Base-by-base conservation (phyloP, 228 moss, liverwort and hornwort species). In the Sphagnum magellanicum region DNA sequence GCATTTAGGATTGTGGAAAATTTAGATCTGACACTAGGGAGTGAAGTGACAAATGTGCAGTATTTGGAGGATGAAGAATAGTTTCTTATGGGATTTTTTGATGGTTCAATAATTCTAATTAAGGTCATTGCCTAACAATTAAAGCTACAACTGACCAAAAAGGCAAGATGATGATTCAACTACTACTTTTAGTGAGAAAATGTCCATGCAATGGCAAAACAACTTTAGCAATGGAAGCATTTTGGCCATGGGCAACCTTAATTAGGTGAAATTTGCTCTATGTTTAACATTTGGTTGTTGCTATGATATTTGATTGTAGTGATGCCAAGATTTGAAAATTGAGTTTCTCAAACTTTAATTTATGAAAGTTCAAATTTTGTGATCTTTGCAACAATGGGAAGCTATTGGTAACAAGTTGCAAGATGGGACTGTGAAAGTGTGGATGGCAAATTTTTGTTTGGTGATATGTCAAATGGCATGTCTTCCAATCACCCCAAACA, bases 361-460 rank as follows among this genome's bases (percentile, higher is more conserved):
- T 17, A 17, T 17, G 17, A 17, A 17, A 17, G 17, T 17, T 17
- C 17, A 72, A 73, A 66, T n/a, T 50, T 66, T 53, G 16, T 17
- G 11, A 69, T 48, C 65, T 83, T 65, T 69, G 67, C 75, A 96
- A 92, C 58, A 77, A 57, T 50, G 84, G 89, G 5, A 85, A 83
- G 77, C 83, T 92, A 0, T 75, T 96, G 65, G 80, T 91, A 0
- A 96, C 92, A 4, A 87, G 89, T 14, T 91, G 96, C 6, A 79
- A 86, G 96, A 96, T 81, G 85, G 88, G 59, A 92, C 96, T 13
- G 51, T 89, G 50, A 70, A 89, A 51, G 69, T 76, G 63, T 96
- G 96, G 96, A 84, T 74, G 53, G 74, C 88, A 8, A 80, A 92
- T 60, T 78, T 79, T 73, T 92, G 92, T 11, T 89, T 81, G 69